Evolutionary conservation across 1,139 yeast species (phyloP).

Genomic region (Yamadazyma sp.): DNA sequence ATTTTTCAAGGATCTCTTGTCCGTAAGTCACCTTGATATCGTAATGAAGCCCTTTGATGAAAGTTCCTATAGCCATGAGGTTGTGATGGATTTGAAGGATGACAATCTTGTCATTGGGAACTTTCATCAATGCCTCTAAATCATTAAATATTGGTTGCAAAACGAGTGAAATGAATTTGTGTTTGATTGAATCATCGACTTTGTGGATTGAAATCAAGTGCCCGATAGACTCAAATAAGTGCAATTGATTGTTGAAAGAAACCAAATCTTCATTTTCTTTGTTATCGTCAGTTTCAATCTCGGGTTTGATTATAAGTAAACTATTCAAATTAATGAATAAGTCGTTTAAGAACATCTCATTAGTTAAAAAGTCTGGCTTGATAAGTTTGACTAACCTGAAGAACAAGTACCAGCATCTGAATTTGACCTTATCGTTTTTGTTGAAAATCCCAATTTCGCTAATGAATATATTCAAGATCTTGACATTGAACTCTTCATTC

Average conservation of each 20-base stretch:
- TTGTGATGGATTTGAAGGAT: slow-evolving; percentile 82
- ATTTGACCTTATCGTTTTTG: slow-evolving; percentile 66
- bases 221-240: slow-evolving; percentile 81
- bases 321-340: slow-evolving; percentile 39
- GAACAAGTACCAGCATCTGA: slow-evolving; percentile 88
- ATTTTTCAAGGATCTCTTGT: slow-evolving; percentile 48
- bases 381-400: slow-evolving; percentile 79
- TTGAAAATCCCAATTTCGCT: slow-evolving; percentile 82
- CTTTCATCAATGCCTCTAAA: slow-evolving; percentile 47
- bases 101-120: slow-evolving; percentile 21
- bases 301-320: slow-evolving; percentile 60
- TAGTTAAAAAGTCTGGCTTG: slow-evolving; percentile 49
- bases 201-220: slow-evolving; percentile 55
- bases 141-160: slow-evolving; percentile 78
- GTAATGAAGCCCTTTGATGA: slow-evolving; percentile 78
- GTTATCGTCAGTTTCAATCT: slow-evolving; percentile 50
- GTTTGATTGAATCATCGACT: slow-evolving; percentile 29
- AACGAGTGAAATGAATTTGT: slow-evolving; percentile 57
- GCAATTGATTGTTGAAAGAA: slow-evolving; percentile 74
- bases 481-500: slow-evolving; percentile 54
- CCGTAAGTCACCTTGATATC: slow-evolving; percentile 28
- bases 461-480: slow-evolving; percentile 74
- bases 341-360: slow-evolving; percentile 31
- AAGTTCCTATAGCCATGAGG: slow-evolving; percentile 85
- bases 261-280: slow-evolving; percentile 57